phyloP scores from a whole-genome alignment of 805 yeast species.

The Pichia manshurica region DNA sequence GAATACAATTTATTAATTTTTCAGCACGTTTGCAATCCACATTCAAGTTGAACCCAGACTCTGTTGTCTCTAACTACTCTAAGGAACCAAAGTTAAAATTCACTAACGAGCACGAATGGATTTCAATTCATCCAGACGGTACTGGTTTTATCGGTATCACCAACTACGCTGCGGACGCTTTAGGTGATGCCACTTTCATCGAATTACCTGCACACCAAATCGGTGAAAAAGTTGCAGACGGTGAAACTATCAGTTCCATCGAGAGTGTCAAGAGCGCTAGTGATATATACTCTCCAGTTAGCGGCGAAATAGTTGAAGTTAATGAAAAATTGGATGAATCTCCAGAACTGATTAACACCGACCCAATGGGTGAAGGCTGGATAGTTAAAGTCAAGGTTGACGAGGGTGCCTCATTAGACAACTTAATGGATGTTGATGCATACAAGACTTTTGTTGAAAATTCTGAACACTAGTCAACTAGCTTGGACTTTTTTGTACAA shows the following conservation, averaged over 20 bases:
- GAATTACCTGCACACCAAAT: constrained; percentile 62
- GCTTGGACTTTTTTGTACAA: background rate
- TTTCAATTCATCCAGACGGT: constrained; percentile 78
- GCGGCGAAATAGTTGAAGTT: constrained; percentile 67
- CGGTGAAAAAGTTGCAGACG: constrained; percentile 42
- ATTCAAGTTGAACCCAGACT: constrained; percentile 25
- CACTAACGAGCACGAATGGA: constrained; percentile 94
- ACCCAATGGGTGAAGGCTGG: constrained; percentile 95
- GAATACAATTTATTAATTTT: too few species aligned
- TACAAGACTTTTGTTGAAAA: constrained; percentile 56
- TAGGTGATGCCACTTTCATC: constrained; percentile 93
- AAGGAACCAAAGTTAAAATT: constrained; percentile 52
- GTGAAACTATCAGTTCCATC: constrained; percentile 86
- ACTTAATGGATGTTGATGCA: constrained; percentile 47
- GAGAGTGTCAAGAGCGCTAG: constrained; percentile 93
- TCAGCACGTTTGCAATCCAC: constrained; percentile 19
- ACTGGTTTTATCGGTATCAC: constrained; percentile 87
- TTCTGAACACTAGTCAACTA: constrained; percentile 32
- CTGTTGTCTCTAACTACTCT: constrained; percentile 29
- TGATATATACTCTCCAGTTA: constrained; percentile 85
- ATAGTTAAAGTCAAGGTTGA: constrained; percentile 66
- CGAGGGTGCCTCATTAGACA: constrained; percentile 32
- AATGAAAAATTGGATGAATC: constrained; percentile 59
- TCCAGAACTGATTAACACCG: constrained; percentile 77
- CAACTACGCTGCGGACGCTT: constrained; percentile 88